phyloP scores from a whole-genome alignment of 2,329 filamentous ascomycete species.

The Aspergillus spinulosporus region DNA sequence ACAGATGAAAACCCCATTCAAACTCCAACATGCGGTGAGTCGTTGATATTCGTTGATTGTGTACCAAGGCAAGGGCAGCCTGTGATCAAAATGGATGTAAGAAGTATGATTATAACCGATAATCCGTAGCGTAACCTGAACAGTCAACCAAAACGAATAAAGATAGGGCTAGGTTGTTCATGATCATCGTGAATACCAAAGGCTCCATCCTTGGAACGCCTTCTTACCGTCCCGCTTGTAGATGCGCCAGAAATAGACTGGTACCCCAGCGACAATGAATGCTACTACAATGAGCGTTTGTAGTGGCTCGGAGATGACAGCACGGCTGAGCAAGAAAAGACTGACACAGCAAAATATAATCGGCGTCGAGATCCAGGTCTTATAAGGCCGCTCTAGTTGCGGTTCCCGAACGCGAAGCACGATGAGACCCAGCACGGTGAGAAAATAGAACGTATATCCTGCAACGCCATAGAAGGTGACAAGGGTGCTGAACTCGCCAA shows the following conservation, averaged over 20 bases:
- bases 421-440: conserved; percentile 90
- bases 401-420: conserved; percentile 86
- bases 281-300: conserved; percentile 84
- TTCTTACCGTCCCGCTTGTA: conserved; percentile 58
- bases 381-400: conserved; percentile 83
- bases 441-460: conserved; percentile 95
- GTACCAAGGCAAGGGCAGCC: background rate
- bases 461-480: conserved; percentile 97
- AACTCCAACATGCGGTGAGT: conserved; percentile 1
- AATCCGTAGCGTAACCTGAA: background rate
- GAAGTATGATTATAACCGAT: background rate
- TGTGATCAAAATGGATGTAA: background rate
- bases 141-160: background rate
- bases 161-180: background rate
- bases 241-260: conserved; percentile 87
- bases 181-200: conserved; percentile 40
- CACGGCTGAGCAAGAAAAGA: conserved; percentile 82
- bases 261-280: conserved; percentile 80
- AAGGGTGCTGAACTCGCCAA: conserved; percentile 88
- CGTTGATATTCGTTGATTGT: background rate
- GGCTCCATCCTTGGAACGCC: conserved; percentile 42
- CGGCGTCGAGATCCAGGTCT: conserved; percentile 94
- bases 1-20: background rate
- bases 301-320: conserved; percentile 84
- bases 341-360: conserved; percentile 99